Conservation (phyloP, 257 asterid genomes). For the Mentha longifolia region DNA sequence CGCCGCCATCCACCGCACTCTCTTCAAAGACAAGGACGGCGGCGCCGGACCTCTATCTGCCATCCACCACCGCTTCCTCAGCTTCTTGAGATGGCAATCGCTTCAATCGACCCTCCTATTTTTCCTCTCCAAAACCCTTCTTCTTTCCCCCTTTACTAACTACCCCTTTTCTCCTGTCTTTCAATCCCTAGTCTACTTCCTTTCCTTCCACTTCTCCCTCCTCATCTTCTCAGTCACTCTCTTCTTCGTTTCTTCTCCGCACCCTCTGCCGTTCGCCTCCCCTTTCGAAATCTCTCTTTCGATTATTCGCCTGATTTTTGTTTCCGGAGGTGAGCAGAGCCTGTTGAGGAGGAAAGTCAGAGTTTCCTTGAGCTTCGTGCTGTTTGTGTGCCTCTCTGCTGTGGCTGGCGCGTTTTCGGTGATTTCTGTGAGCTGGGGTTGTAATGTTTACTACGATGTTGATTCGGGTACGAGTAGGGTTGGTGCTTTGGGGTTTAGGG, state of each 20-base stretch:
- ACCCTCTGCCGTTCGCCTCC: constrained; percentile 59
- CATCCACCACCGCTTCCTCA: constrained; percentile 72
- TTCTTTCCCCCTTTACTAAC: constrained; percentile 48
- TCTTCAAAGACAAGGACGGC: constrained; percentile 67
- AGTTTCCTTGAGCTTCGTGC: constrained; percentile 64
- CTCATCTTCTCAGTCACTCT: constrained; percentile 57
- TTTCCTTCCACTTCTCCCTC: constrained; percentile 61
- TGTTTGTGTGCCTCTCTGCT: constrained; percentile 61
- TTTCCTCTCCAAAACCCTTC: constrained; percentile 58
- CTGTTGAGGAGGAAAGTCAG: constrained; percentile 49
- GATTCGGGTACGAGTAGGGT: constrained; percentile 34
- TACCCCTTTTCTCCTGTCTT: constrained; percentile 47
- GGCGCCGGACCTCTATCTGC: constrained; percentile 45
- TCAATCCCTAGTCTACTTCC: constrained; percentile 49
- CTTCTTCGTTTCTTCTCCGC: constrained; percentile 77
- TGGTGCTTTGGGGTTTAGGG: constrained; percentile 60
- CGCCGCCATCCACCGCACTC: constrained; percentile 62
- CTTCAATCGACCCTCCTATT: constrained; percentile 61
- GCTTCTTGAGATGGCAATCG: constrained; percentile 85
- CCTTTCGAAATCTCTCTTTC: constrained; percentile 55
- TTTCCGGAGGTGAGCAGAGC: constrained; percentile 49
- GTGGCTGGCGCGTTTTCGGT: constrained; percentile 51
- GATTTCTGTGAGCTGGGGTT: constrained; percentile 65
- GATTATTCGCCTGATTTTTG: constrained; percentile 53
- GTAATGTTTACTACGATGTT: constrained; percentile 36